Evolutionary conservation across 495 filamentous ascomycete species (phyloP).

Genomic region (Neurospora sp.): DNA sequence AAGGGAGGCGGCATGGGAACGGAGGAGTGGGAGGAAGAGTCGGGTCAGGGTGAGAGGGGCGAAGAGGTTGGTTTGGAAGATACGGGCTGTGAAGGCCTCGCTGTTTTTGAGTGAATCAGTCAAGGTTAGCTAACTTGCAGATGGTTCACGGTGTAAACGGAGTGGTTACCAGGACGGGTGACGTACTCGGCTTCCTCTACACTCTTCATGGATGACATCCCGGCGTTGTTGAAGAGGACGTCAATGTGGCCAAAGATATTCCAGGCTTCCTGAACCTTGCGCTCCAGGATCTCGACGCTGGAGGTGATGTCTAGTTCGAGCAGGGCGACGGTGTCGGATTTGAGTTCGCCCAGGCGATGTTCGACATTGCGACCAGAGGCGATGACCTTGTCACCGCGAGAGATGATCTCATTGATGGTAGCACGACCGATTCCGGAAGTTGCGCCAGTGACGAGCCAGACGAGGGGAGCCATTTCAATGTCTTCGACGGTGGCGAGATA

Average conservation of each 20-base stretch:
- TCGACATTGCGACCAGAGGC: conserved; percentile 27
- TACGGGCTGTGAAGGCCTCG: conserved; percentile 27
- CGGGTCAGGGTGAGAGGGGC: conserved; percentile 25
- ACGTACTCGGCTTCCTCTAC: conserved; percentile 18
- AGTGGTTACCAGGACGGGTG: neutral
- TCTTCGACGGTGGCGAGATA: neutral
- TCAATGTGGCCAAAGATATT: conserved; percentile 22
- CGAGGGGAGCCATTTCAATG: conserved; percentile 9
- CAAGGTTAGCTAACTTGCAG: neutral
- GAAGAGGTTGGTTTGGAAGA: conserved; percentile 31
- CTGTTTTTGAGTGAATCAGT: conserved; percentile 5
- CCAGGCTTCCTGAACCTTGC: conserved; percentile 13
- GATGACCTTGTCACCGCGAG: conserved; percentile 38
- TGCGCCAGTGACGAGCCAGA: conserved; percentile 23
- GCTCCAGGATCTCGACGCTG: conserved; percentile 8
- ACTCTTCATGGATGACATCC: conserved; percentile 14
- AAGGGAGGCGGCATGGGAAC: conserved; percentile 12
- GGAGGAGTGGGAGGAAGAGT: conserved; percentile 19
- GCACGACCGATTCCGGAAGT: conserved; percentile 20
- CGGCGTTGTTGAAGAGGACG: conserved; percentile 25
- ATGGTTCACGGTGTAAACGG: neutral
- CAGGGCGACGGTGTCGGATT: conserved; percentile 13
- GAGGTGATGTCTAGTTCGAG: conserved; percentile 35
- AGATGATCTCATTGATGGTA: conserved; percentile 33
- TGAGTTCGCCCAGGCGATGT: conserved; percentile 11